Base-by-base conservation (phyloP, 2,329 filamentous ascomycete species). In the Pyricularia sp. region DNA sequence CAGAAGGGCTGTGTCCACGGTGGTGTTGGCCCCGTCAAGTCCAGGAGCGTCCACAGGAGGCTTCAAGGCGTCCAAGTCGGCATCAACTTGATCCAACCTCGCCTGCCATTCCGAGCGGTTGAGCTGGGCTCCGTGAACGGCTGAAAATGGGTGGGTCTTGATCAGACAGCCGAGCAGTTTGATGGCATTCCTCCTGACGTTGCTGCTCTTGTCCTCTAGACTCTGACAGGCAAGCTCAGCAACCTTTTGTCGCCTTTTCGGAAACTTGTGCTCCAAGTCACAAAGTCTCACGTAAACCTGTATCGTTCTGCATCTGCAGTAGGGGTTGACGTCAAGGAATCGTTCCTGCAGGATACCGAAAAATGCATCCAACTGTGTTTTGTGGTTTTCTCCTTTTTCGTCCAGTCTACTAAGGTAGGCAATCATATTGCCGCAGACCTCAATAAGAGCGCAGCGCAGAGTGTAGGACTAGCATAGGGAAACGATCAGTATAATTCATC, bases 161-260 rank as follows among this genome's bases (percentile, higher is more conserved):
- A 99, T 92, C 7, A 99, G 83, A 63, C 91, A 91, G 6, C 90
- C 92, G 1, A 99, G 84, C 7, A 99, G 82, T 79, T 97, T 98
- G 77, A 99, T 95, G 2, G 95, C 94, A 77, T 98, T 98, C 70
- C 94, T 88, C 71, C 95, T 87, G 36, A 99, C 95, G 75, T 98
- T 97, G 79, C 95, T 99, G 81, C 94, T 98, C 84, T 97, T 98
- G 81, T 99, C 96, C 78, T 97, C 92, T 2, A 99, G 83, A 78
- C 94, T 98, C 73, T 92, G 88, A 69, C 92, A 90, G 0, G 95
- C 94, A 30, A 97, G 83, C 77, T 97, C 93, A 1, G 94, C 92
- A 4, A 91, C 94, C 75, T 87, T 91, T 77, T 97, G 94, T 70
- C 95, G 86, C 69, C 94, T 87, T 80, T 97, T 97, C 55, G 94